Base-by-base conservation (phyloP, 2,329 filamentous ascomycete species). In the Penicillium occitanis region DNA sequence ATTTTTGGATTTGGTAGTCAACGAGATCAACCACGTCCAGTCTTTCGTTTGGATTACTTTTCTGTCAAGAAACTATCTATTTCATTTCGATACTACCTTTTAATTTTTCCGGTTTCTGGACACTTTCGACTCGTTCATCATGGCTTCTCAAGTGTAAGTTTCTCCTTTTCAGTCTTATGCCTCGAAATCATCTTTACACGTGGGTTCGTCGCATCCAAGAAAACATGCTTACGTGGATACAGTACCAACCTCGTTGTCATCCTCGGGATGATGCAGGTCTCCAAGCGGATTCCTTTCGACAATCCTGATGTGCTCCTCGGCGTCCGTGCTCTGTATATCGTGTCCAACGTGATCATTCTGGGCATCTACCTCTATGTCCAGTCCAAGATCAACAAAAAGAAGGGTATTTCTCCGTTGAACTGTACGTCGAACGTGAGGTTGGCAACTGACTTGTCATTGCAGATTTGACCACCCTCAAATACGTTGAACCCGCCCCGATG, bases 381-480 rank as follows among this genome's bases (percentile, higher is more conserved):
- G 82, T 77, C 84, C 69, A 85, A 91, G 82, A 94, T 99, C 81
- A 94, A 96, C 84, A 91, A 91, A 83, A 98, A 98, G 88, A 97
- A 96, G 86, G 95, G 95, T 98, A 85, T 68, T 87, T 77, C 60
- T 40, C 33, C 57, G 58, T 63, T 42, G 35, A 17, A 28, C 25
- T n/a, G 3, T 11, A 19, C 5, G 2, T 22, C 2, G 2, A 59
- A 10, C 17, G 5, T 10, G 13, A 30, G 13, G 17, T 13, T 2
- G 7, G 35, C 7, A 1, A 19, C 40, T 60, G 10, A 60, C 40
- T 33, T 30, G 25, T 14, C 3, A 14, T 6, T 5, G 59, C 60
- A 98, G 95, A 99, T 78, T 87, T 97, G 82, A 97, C 93, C 28
- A 97, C 95, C 2, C 89, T 99, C 77, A 98, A 99, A 84, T 99